Evolutionary conservation across 495 filamentous ascomycete genomes (phyloP).

Genomic region (Cetradonia linearis): DNA sequence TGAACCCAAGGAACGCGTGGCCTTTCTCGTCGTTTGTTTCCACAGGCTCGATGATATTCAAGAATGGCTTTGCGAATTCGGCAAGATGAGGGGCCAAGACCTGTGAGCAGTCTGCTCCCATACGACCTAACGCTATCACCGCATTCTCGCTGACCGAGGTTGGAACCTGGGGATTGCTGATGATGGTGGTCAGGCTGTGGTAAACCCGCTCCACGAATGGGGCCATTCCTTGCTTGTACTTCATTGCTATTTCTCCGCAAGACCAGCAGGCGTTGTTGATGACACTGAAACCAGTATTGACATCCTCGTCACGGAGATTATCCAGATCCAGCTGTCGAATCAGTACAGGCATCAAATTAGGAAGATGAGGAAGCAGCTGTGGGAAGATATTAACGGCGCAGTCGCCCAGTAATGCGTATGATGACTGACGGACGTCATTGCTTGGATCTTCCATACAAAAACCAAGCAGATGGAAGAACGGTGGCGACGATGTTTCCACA

Average conservation of each 20-base stretch:
- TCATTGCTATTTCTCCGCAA: constrained; percentile 83
- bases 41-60: constrained; percentile 71
- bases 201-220: constrained; percentile 72
- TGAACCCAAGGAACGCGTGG: constrained; percentile 84
- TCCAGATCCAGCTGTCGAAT: constrained; percentile 80
- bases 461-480: constrained; percentile 79
- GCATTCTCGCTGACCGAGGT: constrained; percentile 89
- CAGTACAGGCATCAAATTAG: constrained; percentile 64
- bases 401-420: constrained; percentile 90
- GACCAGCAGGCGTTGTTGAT: constrained; percentile 99
- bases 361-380: constrained; percentile 65
- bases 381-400: constrained; percentile 91
- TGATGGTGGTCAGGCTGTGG: constrained; percentile 61
- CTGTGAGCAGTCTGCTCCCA: constrained; percentile 73
- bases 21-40: constrained; percentile 90
- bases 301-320: constrained; percentile 59
- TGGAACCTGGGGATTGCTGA: constrained; percentile 75
- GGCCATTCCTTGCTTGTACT: constrained; percentile 67
- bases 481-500: constrained; percentile 60
- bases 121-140: constrained; percentile 79
- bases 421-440: constrained; percentile 91
- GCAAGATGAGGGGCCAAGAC: constrained; percentile 71
- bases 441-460: constrained; percentile 89
- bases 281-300: constrained; percentile 71
- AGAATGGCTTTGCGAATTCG: constrained; percentile 69